Evolutionary conservation across 2,329 filamentous ascomycete genomes (phyloP).

Genomic region (Colletotrichum australisinense): DNA sequence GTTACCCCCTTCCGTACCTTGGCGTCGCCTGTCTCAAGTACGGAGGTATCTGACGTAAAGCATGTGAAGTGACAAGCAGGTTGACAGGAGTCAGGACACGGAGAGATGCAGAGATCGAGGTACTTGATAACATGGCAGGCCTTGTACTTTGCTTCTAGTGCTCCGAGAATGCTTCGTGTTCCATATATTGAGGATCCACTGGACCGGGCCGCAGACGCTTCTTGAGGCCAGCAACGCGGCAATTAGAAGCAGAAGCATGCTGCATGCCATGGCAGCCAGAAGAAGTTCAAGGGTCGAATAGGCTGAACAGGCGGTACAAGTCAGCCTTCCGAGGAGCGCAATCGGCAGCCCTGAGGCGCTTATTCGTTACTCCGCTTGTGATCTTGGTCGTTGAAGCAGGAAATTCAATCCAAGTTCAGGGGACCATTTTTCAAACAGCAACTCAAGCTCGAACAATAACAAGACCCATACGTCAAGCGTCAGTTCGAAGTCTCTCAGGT

Average conservation of each 20-base stretch:
- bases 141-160: conserved; percentile 5
- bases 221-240: conserved; percentile 8
- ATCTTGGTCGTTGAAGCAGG: background rate
- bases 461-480: background rate
- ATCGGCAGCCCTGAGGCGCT: conserved; percentile 1
- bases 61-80: background rate
- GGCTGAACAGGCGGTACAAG: conserved; percentile 4
- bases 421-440: no score
- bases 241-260: conserved; percentile 1
- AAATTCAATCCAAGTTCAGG: background rate
- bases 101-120: background rate
- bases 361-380: background rate
- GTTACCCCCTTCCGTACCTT: background rate
- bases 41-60: background rate
- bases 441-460: background rate
- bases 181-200: conserved; percentile 15
- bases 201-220: conserved; percentile 1
- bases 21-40: background rate
- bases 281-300: background rate
- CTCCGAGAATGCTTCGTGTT: background rate
- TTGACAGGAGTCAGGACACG: background rate
- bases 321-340: background rate
- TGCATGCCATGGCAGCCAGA: background rate
- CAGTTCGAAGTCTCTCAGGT: no score
- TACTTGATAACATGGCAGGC: conserved; percentile 16